Evolutionary conservation across 2,329 filamentous ascomycete genomes (phyloP), one percentile per base, ranked within the genome.

Genomic region (Paraconiothyrium brasiliense): DNA sequence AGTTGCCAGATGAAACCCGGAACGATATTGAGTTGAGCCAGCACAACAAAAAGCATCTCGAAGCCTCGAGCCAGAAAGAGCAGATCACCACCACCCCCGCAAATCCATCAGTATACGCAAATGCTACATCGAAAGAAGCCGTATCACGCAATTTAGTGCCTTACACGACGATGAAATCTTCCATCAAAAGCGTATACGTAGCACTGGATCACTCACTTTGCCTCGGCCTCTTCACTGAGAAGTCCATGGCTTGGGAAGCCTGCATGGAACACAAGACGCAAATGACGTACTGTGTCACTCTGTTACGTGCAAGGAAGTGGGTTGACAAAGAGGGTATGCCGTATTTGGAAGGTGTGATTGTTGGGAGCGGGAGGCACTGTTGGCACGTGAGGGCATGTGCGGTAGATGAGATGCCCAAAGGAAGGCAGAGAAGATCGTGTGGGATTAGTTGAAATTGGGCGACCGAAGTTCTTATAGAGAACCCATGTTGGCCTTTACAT

Each of bases 261-360:
- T 52, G 49, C 24, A 52, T 52, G 49, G 41, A 39, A n/a, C 49
- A 52, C n/a, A 52, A 52, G 34, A 52, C n/a, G 49, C 49, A 52
- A 20, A 39, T 52, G 32, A 52, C 49, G 10, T 52, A 52, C 22
- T 37, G 34, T 6, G 49, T 52, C 2, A 9, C 4, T 7, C 16
- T 52, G 14, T 16, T 2, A 24, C 24, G 39, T 39, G 32, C n/a
- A 39, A 41, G 39, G 34, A 2, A n/a, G 35, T 52, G 49, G 49
- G 35, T 52, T 30, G 49, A 54, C 16, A 43, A 43, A n/a, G 4
- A 41, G 3, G 35, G 50, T 24, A 27, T 54, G 50, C 50, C 35
- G 8, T 32, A 14, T 43, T n/a, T 41, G 24, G 9, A 39, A 34
- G 50, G 50, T 20, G 10, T 20, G 13, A 39, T 43, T 11, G 35